These are phyloP conservation scores for Lactifluus rugatus DNA, from an alignment of 768 basidiomycete species.

Conservation along the genomic window DNA sequence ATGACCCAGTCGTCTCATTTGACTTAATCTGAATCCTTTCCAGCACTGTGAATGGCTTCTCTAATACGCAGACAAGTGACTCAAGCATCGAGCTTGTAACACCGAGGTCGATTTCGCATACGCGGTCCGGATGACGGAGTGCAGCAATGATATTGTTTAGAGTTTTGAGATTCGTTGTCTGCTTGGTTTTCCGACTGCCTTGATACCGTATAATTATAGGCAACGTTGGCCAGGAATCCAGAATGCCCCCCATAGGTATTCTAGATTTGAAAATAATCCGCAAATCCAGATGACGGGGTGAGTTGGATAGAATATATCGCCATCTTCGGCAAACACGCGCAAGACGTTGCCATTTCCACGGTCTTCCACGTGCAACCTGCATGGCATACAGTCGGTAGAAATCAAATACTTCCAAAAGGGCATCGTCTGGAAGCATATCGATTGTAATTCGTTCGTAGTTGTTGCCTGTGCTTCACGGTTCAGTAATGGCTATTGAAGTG, in stretches of 20 bases:
- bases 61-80: too few species aligned
- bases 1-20: constrained; percentile 23
- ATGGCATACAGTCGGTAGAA: background rate
- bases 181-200: too few species aligned
- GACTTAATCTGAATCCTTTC: constrained; percentile 21
- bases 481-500: background rate
- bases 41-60: too few species aligned
- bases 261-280: background rate
- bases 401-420: background rate
- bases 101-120: too few species aligned
- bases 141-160: too few species aligned
- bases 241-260: background rate
- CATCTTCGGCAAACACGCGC: background rate
- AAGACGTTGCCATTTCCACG: constrained; percentile 6
- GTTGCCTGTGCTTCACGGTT: background rate
- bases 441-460: background rate
- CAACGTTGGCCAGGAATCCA: background rate
- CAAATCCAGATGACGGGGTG: constrained; percentile 1
- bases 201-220: background rate
- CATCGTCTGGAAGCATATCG: background rate
- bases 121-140: too few species aligned
- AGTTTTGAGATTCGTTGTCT: background rate
- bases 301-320: too few species aligned
- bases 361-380: too few species aligned
- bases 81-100: too few species aligned